Base-by-base conservation (phyloP, 345 rosid genomes). In the Zanthoxylum bungeanum region DNA sequence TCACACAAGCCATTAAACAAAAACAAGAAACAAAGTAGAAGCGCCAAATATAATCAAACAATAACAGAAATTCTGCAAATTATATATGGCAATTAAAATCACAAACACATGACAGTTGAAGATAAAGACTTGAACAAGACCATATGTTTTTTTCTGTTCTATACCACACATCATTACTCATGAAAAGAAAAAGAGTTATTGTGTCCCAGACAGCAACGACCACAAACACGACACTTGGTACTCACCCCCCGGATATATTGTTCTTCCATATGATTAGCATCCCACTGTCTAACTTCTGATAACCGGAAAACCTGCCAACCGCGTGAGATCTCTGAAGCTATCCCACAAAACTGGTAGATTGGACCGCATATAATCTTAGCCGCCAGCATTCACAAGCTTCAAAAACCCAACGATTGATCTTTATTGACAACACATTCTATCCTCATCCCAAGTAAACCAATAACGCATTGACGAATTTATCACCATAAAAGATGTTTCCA, bases 371-470 rank as follows among this genome's bases (percentile, higher is more conserved):
- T 25, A 61, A 71, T 50, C 63, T 11, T 12, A 8, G 70, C 63
- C 74, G 62, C 75, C 69, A 10, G 55, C 59, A 7, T 52, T n/a
- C n/a, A 74, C 71, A 76, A 68, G 70, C 70, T 65, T 79, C 75
- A 71, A 69, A 76, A 73, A n/a, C n/a, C 79, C 80, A 68, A 70
- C 67, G 59, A 71, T 73, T 56, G 76, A 76, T 75, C 83, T 25
- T n/a, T 75, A 16, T 56, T 39, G 68, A 66, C 72, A 62, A 81
- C 77, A 83, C 14, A 62, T 71, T 74, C 77, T 71, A 81, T 77
- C 84, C 78, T 79, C 84, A 66, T 52, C 76, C 83, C 77, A 69
- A n/a, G 78, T 78, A 74, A 84, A 79, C 86, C 74, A 62, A 71
- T 67, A 73, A 75, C 75, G 79, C 82, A 78, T 70, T 83, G 58